phyloP scores from a whole-genome alignment of 257 asterid species.

The Fraxinus quadrangulata region DNA sequence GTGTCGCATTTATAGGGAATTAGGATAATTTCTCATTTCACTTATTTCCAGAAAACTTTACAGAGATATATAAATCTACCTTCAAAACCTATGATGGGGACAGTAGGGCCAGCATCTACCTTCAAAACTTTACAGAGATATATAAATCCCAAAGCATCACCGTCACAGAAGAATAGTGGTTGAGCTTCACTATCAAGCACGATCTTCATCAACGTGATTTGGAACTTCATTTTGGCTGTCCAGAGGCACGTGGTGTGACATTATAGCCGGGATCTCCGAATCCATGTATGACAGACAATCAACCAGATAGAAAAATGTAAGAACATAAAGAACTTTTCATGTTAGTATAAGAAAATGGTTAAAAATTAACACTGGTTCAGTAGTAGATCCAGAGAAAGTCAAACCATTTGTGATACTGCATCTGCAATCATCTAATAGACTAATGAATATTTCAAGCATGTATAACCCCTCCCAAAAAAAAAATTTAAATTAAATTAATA shows the following conservation, averaged over 20 bases:
- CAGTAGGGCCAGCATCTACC: no score
- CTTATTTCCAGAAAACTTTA: neutral
- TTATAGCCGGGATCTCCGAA: slow-evolving; percentile 54
- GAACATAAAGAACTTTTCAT: neutral
- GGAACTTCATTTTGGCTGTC: slow-evolving; percentile 34
- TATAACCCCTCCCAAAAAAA: neutral
- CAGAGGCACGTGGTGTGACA: slow-evolving; percentile 60
- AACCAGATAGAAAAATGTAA: slow-evolving; percentile 10
- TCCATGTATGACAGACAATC: slow-evolving; percentile 48
- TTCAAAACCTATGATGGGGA: neutral
- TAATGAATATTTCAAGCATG: neutral
- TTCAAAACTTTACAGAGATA: no score
- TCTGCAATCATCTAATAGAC: neutral
- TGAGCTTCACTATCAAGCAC: neutral
- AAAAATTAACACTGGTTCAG: neutral
- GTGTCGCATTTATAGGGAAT: neutral
- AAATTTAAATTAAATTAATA: neutral
- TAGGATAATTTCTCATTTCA: neutral
- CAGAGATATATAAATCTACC: neutral
- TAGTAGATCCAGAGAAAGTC: neutral
- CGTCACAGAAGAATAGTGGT: neutral
- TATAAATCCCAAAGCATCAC: neutral
- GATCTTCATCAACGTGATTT: slow-evolving; percentile 1
- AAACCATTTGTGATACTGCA: neutral
- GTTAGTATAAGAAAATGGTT: neutral